These are phyloP conservation scores for Striga hermonthica DNA, from an alignment of 305 asterid species.

Conservation along the genomic window DNA sequence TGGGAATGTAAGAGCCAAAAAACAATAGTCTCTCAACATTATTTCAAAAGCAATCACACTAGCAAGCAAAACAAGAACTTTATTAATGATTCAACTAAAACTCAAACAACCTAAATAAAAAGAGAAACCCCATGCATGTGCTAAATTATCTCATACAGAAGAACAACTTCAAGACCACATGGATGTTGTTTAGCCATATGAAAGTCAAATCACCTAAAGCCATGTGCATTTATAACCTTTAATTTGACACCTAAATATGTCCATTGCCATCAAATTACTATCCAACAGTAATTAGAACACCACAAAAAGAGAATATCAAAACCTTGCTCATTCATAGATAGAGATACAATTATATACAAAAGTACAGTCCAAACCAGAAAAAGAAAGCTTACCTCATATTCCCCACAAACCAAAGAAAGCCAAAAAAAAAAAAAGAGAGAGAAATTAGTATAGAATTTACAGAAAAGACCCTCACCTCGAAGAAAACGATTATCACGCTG, in stretches of 20 bases:
- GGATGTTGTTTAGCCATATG: no score
- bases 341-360: no score
- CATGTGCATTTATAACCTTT: slow-evolving; percentile 32
- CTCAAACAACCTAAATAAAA: slow-evolving; percentile 10
- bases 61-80: slow-evolving; percentile 22
- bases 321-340: no score
- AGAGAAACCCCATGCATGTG: slow-evolving; percentile 35
- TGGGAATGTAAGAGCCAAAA: neutral
- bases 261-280: no score
- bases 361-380: no score
- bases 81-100: slow-evolving; percentile 23
- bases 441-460: neutral
- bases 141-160: slow-evolving; percentile 6
- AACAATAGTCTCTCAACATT: neutral
- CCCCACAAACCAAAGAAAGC: neutral
- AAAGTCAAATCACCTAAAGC: slow-evolving; percentile 5
- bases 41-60: slow-evolving; percentile 15
- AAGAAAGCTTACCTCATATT: no score
- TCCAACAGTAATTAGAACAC: no score
- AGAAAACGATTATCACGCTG: slow-evolving; percentile 46
- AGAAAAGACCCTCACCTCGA: slow-evolving; percentile 28
- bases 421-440: neutral
- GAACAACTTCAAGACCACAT: no score
- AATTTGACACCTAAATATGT: no score
- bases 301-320: no score